A percentile compares a stretch with the other conserved stretches of the same genome.
These are phyloP conservation scores for Trichophyton benhamiae DNA, from an alignment of 2,329 filamentous ascomycete species.

Conservation along the genomic window DNA sequence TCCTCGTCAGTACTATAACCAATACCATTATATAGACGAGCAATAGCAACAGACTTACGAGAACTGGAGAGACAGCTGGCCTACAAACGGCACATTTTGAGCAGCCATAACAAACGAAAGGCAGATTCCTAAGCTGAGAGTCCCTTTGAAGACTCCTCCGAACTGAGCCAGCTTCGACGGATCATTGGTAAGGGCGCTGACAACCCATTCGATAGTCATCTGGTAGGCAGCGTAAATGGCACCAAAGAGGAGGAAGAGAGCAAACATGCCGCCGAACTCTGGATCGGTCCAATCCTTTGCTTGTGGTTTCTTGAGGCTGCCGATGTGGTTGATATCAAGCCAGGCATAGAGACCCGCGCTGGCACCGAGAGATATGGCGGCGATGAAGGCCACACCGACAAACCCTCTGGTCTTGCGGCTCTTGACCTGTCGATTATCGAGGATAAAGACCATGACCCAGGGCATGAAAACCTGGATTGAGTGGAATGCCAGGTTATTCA, in stretches of 20 bases:
- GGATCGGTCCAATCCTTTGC: conserved; percentile 11
- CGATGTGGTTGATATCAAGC: conserved; percentile 36
- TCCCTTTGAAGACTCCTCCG: conserved; percentile 69
- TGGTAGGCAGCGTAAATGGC: conserved; percentile 66
- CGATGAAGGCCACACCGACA: conserved; percentile 18
- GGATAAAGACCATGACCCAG: conserved; percentile 50
- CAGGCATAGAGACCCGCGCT: conserved; percentile 58
- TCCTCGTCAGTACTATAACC: neutral
- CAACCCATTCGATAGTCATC: conserved; percentile 68
- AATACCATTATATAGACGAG: no score
- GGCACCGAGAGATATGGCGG: conserved; percentile 44
- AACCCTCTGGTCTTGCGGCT: conserved; percentile 49
- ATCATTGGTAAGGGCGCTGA: conserved; percentile 79
- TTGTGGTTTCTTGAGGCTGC: neutral
- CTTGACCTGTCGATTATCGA: conserved; percentile 32
- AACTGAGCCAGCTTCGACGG: conserved; percentile 74
- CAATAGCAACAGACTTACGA: neutral
- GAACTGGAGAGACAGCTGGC: neutral
- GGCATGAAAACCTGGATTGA: conserved; percentile 56
- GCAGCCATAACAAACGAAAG: conserved; percentile 27
- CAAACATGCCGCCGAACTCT: conserved; percentile 15
- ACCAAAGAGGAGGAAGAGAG: conserved; percentile 50
- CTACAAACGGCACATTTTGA: neutral
- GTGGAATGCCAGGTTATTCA: conserved; percentile 59
- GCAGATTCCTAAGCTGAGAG: conserved; percentile 65